Base-by-base conservation (phyloP, 2,329 filamentous ascomycete species). In the Fusarium sp. region DNA sequence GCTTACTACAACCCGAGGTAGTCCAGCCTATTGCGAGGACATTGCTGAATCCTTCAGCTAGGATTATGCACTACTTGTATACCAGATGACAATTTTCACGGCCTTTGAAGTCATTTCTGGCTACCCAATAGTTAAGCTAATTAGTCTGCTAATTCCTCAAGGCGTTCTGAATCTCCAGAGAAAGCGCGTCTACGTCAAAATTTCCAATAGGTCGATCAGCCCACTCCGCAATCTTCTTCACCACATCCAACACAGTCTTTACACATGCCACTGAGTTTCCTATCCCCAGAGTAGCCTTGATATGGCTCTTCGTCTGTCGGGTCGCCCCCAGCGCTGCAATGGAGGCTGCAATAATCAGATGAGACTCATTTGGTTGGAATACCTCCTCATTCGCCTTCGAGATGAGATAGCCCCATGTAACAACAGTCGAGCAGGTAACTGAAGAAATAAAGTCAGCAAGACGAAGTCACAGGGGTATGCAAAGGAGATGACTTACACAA, bases 51-150 rank as follows among this genome's bases (percentile, higher is more conserved):
- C 25, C 25, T 25, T 5, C 25, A 5, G 25, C 4, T 25, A 25
- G 25, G 25, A 31, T 10, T 18, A 18, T 42, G 4, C 10, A 18
- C 15, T 29, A 18, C 44, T 18, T 20, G 7, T 13, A 7, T 29
- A 46, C 44, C 18, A 14, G 5, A 46, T 29, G 8, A 22, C 10
- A 92, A 9, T 91, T 88, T 79, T 36, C 27, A 61, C 12, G 17
- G 17, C 44, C 5, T 29, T 2, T 18, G 25, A 25, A 25, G 25
- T 25, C 25, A 25, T 25, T 25, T 25, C 25, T 25, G 25, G 25
- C 25, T 25, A 25, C 25, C 5, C 25, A 25, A 25, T 25, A 25
- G 25, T 25, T 5, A 4, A 25, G 4, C 5, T 25, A 27, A 50
- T 13, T 1, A 14, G 4, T 29, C 3, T 27, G 6, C 35, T 53